Conservation (phyloP, 208 protist species). For the Porcisia hertigi region DNA sequence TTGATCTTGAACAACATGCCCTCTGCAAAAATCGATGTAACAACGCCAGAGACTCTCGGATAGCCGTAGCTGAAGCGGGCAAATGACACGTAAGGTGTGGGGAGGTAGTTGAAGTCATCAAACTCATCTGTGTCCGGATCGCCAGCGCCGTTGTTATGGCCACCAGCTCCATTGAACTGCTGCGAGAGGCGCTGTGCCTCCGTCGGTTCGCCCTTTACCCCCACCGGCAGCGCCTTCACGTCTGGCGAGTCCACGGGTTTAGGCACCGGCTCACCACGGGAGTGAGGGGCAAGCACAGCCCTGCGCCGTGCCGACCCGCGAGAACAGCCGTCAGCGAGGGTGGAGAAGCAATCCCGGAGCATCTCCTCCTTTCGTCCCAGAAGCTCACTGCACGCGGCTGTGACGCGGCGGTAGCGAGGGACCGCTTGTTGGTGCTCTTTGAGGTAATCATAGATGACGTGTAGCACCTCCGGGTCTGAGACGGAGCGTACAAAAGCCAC, state of each 20-base stretch:
- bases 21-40: slow-evolving; percentile 36
- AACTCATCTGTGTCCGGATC: slow-evolving; percentile 49
- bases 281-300: not conserved
- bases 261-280: not conserved
- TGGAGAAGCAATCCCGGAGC: slow-evolving; percentile 3
- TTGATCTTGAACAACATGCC: slow-evolving; percentile 61
- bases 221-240: not conserved
- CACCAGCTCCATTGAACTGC: not conserved
- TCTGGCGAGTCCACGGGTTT: slow-evolving; percentile 1
- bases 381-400: slow-evolving; percentile 28
- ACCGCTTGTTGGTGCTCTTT: slow-evolving; percentile 17
- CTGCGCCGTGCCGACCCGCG: not conserved
- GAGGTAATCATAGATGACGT: slow-evolving; percentile 49
- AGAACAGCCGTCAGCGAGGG: not conserved
- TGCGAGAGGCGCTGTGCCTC: slow-evolving; percentile 7
- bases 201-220: not conserved
- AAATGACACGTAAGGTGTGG: slow-evolving; percentile 28
- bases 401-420: slow-evolving; percentile 13
- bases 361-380: slow-evolving; percentile 35
- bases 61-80: slow-evolving; percentile 40
- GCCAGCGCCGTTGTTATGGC: slow-evolving; percentile 4
- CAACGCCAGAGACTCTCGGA: slow-evolving; percentile 34
- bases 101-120: slow-evolving; percentile 45
- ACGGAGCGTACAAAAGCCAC: slow-evolving; percentile 37
- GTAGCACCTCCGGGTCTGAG: slow-evolving; percentile 48